phyloP scores from a whole-genome alignment of 768 basidiomycete genomes.

The Crassisporium funariophilum region DNA sequence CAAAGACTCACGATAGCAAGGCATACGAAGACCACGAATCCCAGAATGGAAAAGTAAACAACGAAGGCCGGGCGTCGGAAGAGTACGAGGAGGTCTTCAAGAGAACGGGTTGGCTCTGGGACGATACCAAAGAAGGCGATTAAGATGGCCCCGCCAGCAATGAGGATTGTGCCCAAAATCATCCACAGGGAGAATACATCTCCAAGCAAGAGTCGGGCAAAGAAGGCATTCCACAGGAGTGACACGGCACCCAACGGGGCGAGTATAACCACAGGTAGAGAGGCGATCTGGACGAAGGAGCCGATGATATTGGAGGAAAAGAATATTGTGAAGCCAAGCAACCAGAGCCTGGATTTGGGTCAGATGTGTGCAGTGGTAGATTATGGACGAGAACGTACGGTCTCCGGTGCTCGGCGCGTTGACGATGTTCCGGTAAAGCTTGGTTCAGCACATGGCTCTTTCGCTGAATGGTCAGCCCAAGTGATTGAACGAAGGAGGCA shows the following conservation, averaged over 20 bases:
- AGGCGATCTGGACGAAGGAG: constrained; percentile 89
- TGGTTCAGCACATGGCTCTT: constrained; percentile 91
- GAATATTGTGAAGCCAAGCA: constrained; percentile 84
- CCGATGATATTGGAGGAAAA: constrained; percentile 87
- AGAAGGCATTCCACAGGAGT: constrained; percentile 92
- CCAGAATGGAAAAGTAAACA: constrained; percentile 77
- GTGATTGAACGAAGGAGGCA: constrained; percentile 85
- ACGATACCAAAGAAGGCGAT: constrained; percentile 94
- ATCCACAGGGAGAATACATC: constrained; percentile 86
- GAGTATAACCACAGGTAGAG: constrained; percentile 92
- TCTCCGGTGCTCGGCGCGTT: constrained; percentile 72
- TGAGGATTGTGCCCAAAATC: constrained; percentile 83
- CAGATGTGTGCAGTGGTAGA: constrained; percentile 2
- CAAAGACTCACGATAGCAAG: constrained; percentile 67
- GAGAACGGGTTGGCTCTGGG: constrained; percentile 80
- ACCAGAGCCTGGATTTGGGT: constrained; percentile 66
- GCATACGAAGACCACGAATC: constrained; percentile 56
- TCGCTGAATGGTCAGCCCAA: constrained; percentile 90
- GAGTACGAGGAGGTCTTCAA: constrained; percentile 80
- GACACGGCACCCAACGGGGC: constrained; percentile 93
- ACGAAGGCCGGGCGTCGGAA: constrained; percentile 79
- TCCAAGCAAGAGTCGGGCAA: constrained; percentile 81
- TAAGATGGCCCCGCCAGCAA: constrained; percentile 85
- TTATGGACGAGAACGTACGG: constrained; percentile 54
- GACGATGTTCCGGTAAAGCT: constrained; percentile 59